Percentiles rank a stretch among this genome's conserved stretches.
These are phyloP conservation scores for Lipomyces orientalis DNA, from an alignment of 805 yeast genomes.

Conservation along the genomic window DNA sequence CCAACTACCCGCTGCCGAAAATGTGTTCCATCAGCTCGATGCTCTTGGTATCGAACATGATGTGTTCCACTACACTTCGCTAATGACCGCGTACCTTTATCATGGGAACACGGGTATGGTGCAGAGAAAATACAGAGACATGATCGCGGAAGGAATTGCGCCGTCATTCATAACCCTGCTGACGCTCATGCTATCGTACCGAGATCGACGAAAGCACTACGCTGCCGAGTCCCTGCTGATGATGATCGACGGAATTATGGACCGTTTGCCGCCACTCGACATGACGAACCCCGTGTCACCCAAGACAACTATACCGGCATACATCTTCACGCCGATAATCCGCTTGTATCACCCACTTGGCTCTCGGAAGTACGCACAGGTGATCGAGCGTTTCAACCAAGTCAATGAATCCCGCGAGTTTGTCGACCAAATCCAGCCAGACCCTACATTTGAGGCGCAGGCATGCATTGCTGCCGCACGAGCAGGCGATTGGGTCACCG, in stretches of 20 bases:
- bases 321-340: slow-evolving; percentile 21
- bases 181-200: slow-evolving; percentile 45
- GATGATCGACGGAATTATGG: slow-evolving; percentile 9
- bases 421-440: slow-evolving; percentile 10
- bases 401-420: slow-evolving; percentile 7
- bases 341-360: slow-evolving; percentile 10
- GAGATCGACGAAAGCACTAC: neutral
- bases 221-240: slow-evolving; percentile 15
- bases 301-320: slow-evolving; percentile 26
- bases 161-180: slow-evolving; percentile 42
- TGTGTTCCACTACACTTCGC: slow-evolving; percentile 32
- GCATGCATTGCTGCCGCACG: slow-evolving; percentile 22
- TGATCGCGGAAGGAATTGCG: slow-evolving; percentile 22
- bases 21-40: slow-evolving; percentile 22
- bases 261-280: slow-evolving; percentile 22
- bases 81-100: slow-evolving; percentile 26
- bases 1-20: slow-evolving; percentile 22
- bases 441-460: slow-evolving; percentile 13
- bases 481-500: slow-evolving; percentile 13
- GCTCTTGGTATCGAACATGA: slow-evolving; percentile 15
- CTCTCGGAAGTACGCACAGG: slow-evolving; percentile 1
- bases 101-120: slow-evolving; percentile 16
- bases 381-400: slow-evolving; percentile 6
- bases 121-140: slow-evolving; percentile 17
- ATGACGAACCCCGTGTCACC: slow-evolving; percentile 19